A percentile compares a stretch with the other conserved stretches of the same genome.
phyloP scores from a whole-genome alignment of 306 rosid genomes.

The Mimosa bimucronata region DNA sequence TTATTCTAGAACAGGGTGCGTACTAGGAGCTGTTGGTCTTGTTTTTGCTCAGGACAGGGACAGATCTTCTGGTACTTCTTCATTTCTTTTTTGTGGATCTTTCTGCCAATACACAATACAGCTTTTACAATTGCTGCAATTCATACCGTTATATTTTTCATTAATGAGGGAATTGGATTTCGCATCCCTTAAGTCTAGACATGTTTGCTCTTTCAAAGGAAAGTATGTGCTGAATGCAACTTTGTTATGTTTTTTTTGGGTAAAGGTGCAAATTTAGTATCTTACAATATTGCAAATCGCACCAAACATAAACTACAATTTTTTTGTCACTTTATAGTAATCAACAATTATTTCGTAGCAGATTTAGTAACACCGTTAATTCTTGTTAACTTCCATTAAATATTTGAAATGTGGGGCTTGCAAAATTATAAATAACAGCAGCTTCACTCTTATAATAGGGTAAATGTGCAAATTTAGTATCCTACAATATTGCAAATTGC shows the following conservation, averaged over 20 bases:
- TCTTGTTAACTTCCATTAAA: too few relatives aligned
- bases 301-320: too few relatives aligned
- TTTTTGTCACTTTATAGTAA: too few relatives aligned
- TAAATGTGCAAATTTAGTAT: too few relatives aligned
- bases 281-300: too few relatives aligned
- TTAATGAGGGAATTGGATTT: not conserved
- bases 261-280: too few relatives aligned
- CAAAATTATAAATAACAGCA: too few relatives aligned
- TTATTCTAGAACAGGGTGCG: slow-evolving; percentile 38
- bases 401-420: too few relatives aligned
- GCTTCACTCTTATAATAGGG: too few relatives aligned
- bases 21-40: slow-evolving; percentile 71
- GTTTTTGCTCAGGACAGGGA: slow-evolving; percentile 68
- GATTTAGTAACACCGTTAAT: too few relatives aligned
- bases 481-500: too few relatives aligned
- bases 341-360: too few relatives aligned
- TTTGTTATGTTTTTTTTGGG: not conserved
- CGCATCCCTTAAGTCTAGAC: slow-evolving; percentile 14
- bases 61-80: slow-evolving; percentile 56
- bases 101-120: slow-evolving; percentile 3
- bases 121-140: slow-evolving; percentile 23
- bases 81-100: slow-evolving; percentile 32
- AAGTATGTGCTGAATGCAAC: slow-evolving; percentile 2
- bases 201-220: slow-evolving; percentile 2
- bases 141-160: slow-evolving; percentile 17